These are phyloP conservation scores for Mucor mucedo DNA, from an alignment of 371 early-diverging fungal genomes.

Conservation along the genomic window DNA sequence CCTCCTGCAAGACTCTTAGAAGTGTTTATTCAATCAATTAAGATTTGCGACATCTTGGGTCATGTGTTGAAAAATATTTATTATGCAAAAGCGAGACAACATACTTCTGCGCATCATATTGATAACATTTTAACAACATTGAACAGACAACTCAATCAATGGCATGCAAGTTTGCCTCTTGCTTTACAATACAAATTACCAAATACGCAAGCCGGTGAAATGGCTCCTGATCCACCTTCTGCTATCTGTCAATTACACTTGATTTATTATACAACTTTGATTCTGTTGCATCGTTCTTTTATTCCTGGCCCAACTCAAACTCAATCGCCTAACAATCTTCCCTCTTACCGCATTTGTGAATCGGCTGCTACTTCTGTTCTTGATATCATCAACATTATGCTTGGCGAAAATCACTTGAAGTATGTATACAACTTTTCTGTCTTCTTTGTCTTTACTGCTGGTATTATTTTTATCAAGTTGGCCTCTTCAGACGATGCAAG, in stretches of 20 bases:
- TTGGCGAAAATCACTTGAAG: constrained; percentile 36
- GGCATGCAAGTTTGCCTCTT: constrained; percentile 49
- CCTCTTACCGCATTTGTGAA: constrained; percentile 51
- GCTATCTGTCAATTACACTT: constrained; percentile 51
- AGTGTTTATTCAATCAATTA: constrained; percentile 42
- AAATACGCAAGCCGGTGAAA: constrained; percentile 30
- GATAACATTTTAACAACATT: constrained; percentile 44
- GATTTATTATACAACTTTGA: constrained; percentile 45
- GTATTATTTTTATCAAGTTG: constrained; percentile 48
- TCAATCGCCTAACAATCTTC: constrained; percentile 32
- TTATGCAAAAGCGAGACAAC: constrained; percentile 40
- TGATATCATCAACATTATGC: constrained; percentile 51
- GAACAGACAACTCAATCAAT: constrained; percentile 44
- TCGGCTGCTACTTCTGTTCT: constrained; percentile 54
- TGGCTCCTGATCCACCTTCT: constrained; percentile 31
- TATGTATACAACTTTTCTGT: constrained; percentile 40
- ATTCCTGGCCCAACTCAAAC: constrained; percentile 38
- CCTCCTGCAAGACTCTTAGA: constrained; percentile 37
- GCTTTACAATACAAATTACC: constrained; percentile 44
- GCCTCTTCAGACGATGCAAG: constrained; percentile 38
- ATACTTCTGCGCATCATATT: constrained; percentile 35
- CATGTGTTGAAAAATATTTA: constrained; percentile 52
- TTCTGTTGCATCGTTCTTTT: constrained; percentile 50
- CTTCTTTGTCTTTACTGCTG: constrained; percentile 49
- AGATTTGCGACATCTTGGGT: constrained; percentile 48